phyloP scores from a whole-genome alignment of 305 asterid species.

The Fraxinus angustifolia region DNA sequence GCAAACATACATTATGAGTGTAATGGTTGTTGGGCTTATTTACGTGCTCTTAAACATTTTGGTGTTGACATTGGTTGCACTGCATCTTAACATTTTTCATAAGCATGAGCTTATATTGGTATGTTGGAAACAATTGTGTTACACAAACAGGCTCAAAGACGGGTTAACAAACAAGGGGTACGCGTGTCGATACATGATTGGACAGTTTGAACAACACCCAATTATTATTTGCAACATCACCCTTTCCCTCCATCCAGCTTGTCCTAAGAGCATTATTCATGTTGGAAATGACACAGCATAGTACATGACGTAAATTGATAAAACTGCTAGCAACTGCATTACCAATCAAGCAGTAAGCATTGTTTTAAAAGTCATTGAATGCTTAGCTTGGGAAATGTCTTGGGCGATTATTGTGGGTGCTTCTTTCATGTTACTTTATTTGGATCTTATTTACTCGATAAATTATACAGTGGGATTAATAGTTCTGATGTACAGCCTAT shows the following conservation, averaged over 20 bases:
- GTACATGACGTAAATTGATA: not conserved
- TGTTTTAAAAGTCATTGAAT: not conserved
- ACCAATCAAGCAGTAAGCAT: slow-evolving; percentile 4
- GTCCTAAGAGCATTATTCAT: not conserved
- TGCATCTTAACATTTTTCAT: not conserved
- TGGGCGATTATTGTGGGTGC: not conserved
- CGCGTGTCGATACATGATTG: not conserved
- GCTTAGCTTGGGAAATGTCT: not conserved
- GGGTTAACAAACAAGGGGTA: not conserved
- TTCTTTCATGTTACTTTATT: not conserved
- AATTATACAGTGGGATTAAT: not conserved
- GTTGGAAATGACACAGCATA: not conserved
- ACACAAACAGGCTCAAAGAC: not conserved
- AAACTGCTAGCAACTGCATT: slow-evolving; percentile 3
- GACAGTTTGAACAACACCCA: not conserved
- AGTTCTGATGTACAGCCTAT: not conserved
- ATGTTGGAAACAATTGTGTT: not conserved
- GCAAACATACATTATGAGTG: not conserved
- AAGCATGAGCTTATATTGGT: not conserved
- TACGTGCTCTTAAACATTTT: not conserved
- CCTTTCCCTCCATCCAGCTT: not conserved
- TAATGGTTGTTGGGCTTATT: slow-evolving; percentile 3
- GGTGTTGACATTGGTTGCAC: not conserved
- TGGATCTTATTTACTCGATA: not conserved
- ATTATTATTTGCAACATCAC: not conserved